These are phyloP conservation scores for Geotrichum bryndzae DNA, from an alignment of 1,139 yeast genomes.

Conservation along the genomic window DNA sequence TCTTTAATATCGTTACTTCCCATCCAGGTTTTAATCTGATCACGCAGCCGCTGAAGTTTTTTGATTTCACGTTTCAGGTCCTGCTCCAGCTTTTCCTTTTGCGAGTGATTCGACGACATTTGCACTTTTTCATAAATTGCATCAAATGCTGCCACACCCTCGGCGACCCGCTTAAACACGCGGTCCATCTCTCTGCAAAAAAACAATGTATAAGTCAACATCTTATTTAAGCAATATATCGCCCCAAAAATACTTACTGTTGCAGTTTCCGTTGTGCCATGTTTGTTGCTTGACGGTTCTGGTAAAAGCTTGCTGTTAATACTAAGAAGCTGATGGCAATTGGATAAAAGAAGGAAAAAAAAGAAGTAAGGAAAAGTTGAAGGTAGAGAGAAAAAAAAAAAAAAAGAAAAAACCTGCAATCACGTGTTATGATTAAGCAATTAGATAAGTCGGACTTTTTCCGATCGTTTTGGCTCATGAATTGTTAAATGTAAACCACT, in stretches of 20 bases:
- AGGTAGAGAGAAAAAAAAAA: neutral
- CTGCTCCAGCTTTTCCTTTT: conserved; percentile 82
- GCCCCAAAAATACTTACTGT: conserved; percentile 40
- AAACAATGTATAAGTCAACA: neutral
- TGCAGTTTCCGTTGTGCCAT: conserved; percentile 67
- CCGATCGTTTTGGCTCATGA: too few relatives aligned
- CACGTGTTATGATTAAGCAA: neutral
- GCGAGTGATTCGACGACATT: conserved; percentile 75
- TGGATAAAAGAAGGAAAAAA: neutral
- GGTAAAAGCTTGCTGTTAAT: neutral
- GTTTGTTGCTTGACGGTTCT: neutral
- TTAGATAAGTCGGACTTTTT: neutral
- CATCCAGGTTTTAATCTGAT: conserved; percentile 93
- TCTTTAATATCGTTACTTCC: conserved; percentile 90
- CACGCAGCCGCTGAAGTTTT: conserved; percentile 88
- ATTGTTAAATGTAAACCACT: too few relatives aligned
- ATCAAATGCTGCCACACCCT: conserved; percentile 87
- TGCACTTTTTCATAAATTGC: conserved; percentile 80
- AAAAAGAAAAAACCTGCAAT: neutral
- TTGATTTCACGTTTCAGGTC: conserved; percentile 95
- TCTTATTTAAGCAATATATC: neutral
- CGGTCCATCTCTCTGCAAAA: conserved; percentile 72
- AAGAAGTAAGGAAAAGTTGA: neutral
- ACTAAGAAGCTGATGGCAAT: neutral
- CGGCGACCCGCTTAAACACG: conserved; percentile 87